A percentile compares a stretch with the other conserved stretches of the same genome.
Evolutionary conservation across 208 protist species (phyloP).

Genomic region (Acanthamoeba lenticulata): DNA sequence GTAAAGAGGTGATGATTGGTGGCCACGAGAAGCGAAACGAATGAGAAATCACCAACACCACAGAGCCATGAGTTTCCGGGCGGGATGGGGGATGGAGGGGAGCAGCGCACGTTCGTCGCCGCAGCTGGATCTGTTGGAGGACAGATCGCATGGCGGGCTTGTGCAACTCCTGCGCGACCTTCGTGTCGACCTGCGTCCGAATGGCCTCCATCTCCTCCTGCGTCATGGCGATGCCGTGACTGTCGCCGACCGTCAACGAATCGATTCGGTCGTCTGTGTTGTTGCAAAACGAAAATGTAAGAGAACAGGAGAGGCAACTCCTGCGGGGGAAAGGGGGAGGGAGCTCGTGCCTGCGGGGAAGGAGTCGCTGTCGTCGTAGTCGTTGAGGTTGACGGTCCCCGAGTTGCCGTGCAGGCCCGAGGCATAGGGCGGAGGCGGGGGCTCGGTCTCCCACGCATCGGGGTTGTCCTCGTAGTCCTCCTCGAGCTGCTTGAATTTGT

Average conservation of each 20-base stretch:
- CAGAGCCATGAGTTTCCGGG: background rate
- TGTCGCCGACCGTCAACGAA: background rate
- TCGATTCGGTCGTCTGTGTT: background rate
- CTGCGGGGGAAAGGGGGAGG: too few relatives aligned
- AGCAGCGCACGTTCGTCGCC: background rate
- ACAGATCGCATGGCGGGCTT: slow-evolving; percentile 45
- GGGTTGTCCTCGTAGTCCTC: slow-evolving; percentile 9
- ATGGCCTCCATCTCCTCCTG: slow-evolving; percentile 49
- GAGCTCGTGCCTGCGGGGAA: background rate
- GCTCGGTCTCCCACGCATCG: background rate
- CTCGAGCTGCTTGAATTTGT: background rate
- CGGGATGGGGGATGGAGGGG: background rate
- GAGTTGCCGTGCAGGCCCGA: background rate
- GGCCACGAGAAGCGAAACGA: background rate
- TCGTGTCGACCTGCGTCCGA: slow-evolving; percentile 23
- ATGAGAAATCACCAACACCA: background rate
- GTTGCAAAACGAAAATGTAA: too few relatives aligned
- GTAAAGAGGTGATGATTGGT: too few relatives aligned
- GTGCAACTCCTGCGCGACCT: slow-evolving; percentile 47
- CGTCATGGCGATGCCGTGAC: background rate
- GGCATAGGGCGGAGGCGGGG: background rate
- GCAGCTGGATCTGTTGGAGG: slow-evolving; percentile 35
- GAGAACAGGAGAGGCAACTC: too few relatives aligned
- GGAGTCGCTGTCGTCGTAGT: background rate
- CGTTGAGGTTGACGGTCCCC: background rate